These are phyloP conservation scores for Polyporus arcularius DNA, from an alignment of 768 basidiomycete genomes.

Conservation along the genomic window DNA sequence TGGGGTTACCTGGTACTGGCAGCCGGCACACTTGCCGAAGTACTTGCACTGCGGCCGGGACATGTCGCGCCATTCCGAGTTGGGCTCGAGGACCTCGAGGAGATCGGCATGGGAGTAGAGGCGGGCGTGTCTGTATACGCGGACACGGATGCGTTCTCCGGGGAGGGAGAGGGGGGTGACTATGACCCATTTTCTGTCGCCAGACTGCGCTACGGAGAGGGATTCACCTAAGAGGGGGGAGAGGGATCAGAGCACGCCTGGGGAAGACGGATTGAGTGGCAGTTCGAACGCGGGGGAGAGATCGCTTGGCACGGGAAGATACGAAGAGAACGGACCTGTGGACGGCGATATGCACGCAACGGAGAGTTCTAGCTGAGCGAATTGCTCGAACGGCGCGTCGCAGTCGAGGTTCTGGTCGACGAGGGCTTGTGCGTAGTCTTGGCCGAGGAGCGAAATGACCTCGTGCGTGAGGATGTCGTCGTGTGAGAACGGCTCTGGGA, in stretches of 20 bases:
- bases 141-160: conserved; percentile 73
- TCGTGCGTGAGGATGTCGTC: conserved; percentile 81
- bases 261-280: background rate
- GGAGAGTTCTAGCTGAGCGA: conserved; percentile 57
- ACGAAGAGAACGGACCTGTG: conserved; percentile 44
- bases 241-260: background rate
- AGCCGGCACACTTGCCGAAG: conserved; percentile 88
- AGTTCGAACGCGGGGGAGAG: background rate
- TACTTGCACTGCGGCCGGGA: conserved; percentile 75
- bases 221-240: conserved; percentile 58
- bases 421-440: conserved; percentile 51
- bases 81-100: conserved; percentile 63
- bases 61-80: conserved; percentile 64
- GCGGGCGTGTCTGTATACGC: conserved; percentile 69
- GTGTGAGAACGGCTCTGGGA: conserved; percentile 65
- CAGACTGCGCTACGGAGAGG: conserved; percentile 52
- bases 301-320: background rate
- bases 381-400: conserved; percentile 58
- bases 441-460: conserved; percentile 65
- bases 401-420: conserved; percentile 52
- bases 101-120: conserved; percentile 80
- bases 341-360: conserved; percentile 62
- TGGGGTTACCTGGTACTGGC: conserved; percentile 81
- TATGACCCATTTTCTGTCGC: conserved; percentile 72
- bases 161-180: conserved; percentile 85